Conservation (phyloP, 257 asterid species). For the Nyctanthes arbortristis region DNA sequence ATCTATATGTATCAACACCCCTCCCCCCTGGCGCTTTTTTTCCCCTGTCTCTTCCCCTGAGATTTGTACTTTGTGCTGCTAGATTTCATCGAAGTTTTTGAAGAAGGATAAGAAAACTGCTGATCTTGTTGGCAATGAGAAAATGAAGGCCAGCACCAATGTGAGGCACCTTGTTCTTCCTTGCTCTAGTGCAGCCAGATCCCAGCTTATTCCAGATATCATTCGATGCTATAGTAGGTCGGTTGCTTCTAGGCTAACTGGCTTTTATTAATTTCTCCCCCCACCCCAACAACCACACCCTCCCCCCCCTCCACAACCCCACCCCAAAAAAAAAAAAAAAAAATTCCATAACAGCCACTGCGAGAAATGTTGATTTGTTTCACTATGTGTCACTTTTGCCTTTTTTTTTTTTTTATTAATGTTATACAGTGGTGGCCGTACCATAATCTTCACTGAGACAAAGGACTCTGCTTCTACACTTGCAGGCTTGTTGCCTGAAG, state of each 20-base stretch:
- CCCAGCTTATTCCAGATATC: slow-evolving; percentile 93
- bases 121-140: slow-evolving; percentile 94
- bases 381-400: too few relatives aligned
- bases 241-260: slow-evolving; percentile 24
- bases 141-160: slow-evolving; percentile 91
- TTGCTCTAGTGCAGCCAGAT: slow-evolving; percentile 77
- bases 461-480: slow-evolving; percentile 88
- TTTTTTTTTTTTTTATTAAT: not conserved
- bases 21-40: not conserved
- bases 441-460: slow-evolving; percentile 89
- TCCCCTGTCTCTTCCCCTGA: not conserved
- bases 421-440: slow-evolving; percentile 80
- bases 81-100: slow-evolving; percentile 78
- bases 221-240: slow-evolving; percentile 94
- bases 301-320: too few relatives aligned
- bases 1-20: not conserved
- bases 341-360: not conserved
- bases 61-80: slow-evolving; percentile 18
- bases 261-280: too few relatives aligned
- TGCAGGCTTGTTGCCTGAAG: slow-evolving; percentile 88
- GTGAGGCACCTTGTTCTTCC: slow-evolving; percentile 93
- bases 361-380: not conserved
- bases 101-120: slow-evolving; percentile 79
- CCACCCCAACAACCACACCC: too few relatives aligned
- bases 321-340: too few relatives aligned